Conservation (phyloP, 2,329 filamentous ascomycete species). For the Zymoseptoria passerinii region DNA sequence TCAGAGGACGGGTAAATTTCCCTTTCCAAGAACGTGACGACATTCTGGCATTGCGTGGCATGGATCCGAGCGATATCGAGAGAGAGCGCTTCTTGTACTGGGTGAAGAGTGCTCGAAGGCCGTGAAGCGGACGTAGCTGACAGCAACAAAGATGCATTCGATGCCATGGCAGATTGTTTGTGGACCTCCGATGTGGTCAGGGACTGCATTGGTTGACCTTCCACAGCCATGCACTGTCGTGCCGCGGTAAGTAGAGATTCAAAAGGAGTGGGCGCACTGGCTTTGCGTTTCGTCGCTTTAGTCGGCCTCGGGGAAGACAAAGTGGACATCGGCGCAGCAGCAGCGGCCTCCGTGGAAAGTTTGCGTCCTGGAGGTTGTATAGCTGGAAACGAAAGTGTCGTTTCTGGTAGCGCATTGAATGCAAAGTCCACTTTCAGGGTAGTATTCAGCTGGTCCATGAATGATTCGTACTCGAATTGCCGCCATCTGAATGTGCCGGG, state of each 20-base stretch:
- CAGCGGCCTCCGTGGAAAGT: not conserved
- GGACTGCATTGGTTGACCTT: not conserved
- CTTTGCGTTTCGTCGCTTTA: conserved; percentile 5
- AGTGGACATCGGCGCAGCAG: not conserved
- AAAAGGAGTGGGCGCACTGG: conserved; percentile 3
- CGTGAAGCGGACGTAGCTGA: conserved; percentile 48
- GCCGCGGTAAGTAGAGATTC: conserved; percentile 11
- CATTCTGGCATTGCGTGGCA: conserved; percentile 58
- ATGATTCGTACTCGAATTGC: conserved; percentile 5
- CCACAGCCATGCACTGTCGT: conserved; percentile 10
- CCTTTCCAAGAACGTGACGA: conserved; percentile 45
- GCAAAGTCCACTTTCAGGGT: conserved; percentile 56
- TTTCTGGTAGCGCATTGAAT: conserved; percentile 55
- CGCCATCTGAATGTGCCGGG: conserved; percentile 5
- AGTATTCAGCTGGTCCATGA: conserved; percentile 9
- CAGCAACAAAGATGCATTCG: conserved; percentile 57
- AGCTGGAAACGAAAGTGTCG: conserved; percentile 78
- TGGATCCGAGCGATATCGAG: conserved; percentile 64
- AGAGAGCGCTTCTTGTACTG: conserved; percentile 36
- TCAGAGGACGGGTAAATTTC: conserved; percentile 31
- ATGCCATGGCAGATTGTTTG: conserved; percentile 53
- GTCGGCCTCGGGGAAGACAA: conserved; percentile 1
- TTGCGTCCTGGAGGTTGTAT: conserved; percentile 31
- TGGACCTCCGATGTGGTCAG: conserved; percentile 15
- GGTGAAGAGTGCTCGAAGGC: conserved; percentile 40